Evolutionary conservation across 176 grass and related monocot genomes (phyloP).

Genomic region (Microstegium vimineum): DNA sequence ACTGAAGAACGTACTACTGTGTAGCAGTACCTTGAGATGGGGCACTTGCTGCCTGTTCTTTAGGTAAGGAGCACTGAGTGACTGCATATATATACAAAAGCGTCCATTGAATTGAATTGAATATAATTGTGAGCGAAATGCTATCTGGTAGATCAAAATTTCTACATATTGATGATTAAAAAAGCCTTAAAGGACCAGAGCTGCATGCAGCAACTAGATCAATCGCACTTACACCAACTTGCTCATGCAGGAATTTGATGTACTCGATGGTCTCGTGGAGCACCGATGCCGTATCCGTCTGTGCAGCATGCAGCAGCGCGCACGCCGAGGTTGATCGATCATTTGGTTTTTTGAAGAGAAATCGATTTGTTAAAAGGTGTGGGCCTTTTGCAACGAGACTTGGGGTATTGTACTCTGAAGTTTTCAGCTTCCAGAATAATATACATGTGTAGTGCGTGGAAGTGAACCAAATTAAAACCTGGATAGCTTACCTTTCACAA

Average conservation of each 20-base stretch:
- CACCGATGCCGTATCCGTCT: conserved; percentile 98
- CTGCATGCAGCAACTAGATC: conserved; percentile 9
- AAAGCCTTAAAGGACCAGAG: neutral
- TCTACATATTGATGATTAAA: conserved; percentile 26
- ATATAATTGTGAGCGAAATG: too few relatives aligned
- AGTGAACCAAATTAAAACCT: conserved; percentile 34
- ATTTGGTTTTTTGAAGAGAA: neutral
- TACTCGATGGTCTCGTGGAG: conserved; percentile 95
- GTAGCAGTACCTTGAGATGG: conserved; percentile 44
- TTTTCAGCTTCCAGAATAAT: conserved; percentile 22
- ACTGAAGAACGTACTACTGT: too few relatives aligned
- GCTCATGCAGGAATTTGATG: conserved; percentile 92
- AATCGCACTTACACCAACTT: conserved; percentile 83
- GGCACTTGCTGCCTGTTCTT: conserved; percentile 65
- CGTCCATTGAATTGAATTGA: too few relatives aligned
- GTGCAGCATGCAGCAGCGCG: conserved; percentile 3
- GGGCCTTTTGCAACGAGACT: neutral
- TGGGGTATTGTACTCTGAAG: neutral
- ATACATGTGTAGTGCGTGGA: neutral
- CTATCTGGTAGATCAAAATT: neutral
- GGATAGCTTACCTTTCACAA: conserved; percentile 76
- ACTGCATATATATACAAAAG: conserved; percentile 27
- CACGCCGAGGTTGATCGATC: conserved; percentile 27
- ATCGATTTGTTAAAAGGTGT: neutral
- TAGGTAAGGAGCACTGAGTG: conserved; percentile 73